Conservation (phyloP, 495 filamentous ascomycete species). For the Glarea lozoyensis region DNA sequence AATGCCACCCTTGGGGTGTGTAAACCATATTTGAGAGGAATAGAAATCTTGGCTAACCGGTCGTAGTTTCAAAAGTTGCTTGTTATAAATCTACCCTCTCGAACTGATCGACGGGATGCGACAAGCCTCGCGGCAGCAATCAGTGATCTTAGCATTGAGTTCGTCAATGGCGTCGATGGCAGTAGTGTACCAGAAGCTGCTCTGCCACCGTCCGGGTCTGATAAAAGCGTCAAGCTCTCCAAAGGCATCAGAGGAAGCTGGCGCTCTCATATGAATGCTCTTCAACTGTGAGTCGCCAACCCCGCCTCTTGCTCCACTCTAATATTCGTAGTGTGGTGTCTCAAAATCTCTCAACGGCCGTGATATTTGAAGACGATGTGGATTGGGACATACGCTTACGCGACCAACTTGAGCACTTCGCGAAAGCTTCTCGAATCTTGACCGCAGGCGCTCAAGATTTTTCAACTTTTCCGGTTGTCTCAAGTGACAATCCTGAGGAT, state of each 20-base stretch:
- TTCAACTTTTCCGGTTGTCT: constrained; percentile 4
- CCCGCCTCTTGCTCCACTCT: too few species aligned
- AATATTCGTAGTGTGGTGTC: constrained; percentile 22
- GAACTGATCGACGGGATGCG: constrained; percentile 55
- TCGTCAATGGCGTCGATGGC: constrained; percentile 42
- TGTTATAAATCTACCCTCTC: constrained; percentile 50
- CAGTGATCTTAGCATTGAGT: constrained; percentile 42
- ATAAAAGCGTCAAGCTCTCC: constrained; percentile 6
- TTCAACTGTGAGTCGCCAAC: constrained; percentile 23
- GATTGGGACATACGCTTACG: constrained; percentile 42
- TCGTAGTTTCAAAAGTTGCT: constrained; percentile 51
- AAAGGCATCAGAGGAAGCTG: constrained; percentile 35
- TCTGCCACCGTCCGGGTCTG: constrained; percentile 16
- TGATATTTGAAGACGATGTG: constrained; percentile 42
- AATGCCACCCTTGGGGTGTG: too few species aligned
- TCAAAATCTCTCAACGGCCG: constrained; percentile 28
- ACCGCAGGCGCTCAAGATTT: background rate
- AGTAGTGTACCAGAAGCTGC: constrained; percentile 28
- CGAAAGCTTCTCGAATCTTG: constrained; percentile 20
- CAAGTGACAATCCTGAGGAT: constrained; percentile 2
- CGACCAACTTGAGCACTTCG: constrained; percentile 31
- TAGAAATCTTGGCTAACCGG: too few species aligned
- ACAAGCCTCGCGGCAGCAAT: constrained; percentile 43
- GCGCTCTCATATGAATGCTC: constrained; percentile 36
- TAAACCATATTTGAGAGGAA: background rate